A percentile compares a stretch with the other conserved stretches of the same genome.
These are phyloP conservation scores for Rhizoclosmatium globosum DNA, from an alignment of 192 early-diverging fungal genomes.

Conservation along the genomic window DNA sequence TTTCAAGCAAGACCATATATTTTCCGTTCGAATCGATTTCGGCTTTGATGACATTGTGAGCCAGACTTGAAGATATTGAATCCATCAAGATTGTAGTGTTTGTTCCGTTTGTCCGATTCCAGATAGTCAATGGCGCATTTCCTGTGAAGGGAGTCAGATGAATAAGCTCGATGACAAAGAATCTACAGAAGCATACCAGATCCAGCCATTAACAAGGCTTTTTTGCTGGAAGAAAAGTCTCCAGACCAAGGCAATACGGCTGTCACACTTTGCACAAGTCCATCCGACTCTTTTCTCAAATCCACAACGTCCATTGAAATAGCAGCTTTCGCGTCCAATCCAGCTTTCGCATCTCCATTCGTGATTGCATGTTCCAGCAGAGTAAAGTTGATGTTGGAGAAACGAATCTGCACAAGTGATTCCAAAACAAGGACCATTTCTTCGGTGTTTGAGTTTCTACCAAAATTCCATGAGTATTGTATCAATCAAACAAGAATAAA, in stretches of 20 bases:
- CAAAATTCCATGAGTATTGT: constrained; percentile 1
- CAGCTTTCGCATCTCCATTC: constrained; percentile 2
- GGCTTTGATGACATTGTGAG: constrained; percentile 26
- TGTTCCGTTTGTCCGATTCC: constrained; percentile 24
- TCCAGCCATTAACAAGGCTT: constrained; percentile 14
- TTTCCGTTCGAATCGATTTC: constrained; percentile 29
- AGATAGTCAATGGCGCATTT: constrained; percentile 37
- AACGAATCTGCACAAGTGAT: constrained; percentile 32
- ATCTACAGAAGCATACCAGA: constrained; percentile 21
- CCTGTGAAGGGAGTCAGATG: constrained; percentile 24
- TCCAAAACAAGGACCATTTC: constrained; percentile 44
- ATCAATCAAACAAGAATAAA: not conserved
- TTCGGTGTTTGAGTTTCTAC: constrained; percentile 26
- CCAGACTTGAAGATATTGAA: constrained; percentile 9
- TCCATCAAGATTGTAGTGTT: constrained; percentile 31
- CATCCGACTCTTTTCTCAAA: constrained; percentile 26
- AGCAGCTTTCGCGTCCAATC: constrained; percentile 15
- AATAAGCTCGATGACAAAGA: not conserved
- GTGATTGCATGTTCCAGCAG: constrained; percentile 32
- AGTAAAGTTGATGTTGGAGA: constrained; percentile 43
- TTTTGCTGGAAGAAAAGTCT: constrained; percentile 1
- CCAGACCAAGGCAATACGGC: constrained; percentile 13
- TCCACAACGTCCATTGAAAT: constrained; percentile 35
- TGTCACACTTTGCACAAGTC: constrained; percentile 8
- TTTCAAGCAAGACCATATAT: constrained; percentile 39